These are phyloP conservation scores for Trichosanthes truncata DNA, from an alignment of 306 rosid genomes.

Conservation along the genomic window DNA sequence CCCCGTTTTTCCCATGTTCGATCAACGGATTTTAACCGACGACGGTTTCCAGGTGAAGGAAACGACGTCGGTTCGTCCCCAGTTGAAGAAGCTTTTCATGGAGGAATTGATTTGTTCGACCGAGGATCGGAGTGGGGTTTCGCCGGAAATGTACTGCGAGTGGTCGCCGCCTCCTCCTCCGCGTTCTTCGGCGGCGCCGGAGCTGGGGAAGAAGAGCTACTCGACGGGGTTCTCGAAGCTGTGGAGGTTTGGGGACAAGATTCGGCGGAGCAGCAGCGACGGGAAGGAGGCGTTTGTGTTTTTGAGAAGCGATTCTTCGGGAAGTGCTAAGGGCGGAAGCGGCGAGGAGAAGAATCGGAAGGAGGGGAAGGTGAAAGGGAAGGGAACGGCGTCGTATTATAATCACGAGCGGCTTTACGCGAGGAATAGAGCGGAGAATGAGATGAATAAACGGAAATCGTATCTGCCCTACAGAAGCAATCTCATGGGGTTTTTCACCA, in stretches of 20 bases:
- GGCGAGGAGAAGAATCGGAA: background rate
- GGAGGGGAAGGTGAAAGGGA: background rate
- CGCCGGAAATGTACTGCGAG: slow-evolving; percentile 5
- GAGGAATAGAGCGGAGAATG: slow-evolving; percentile 49
- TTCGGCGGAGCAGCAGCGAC: slow-evolving; percentile 65
- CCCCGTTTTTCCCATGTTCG: slow-evolving; percentile 49
- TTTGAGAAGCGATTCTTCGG: slow-evolving; percentile 19
- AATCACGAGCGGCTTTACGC: slow-evolving; percentile 63
- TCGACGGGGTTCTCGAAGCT: slow-evolving; percentile 76
- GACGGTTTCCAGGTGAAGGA: background rate
- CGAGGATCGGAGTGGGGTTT: background rate
- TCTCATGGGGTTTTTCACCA: slow-evolving; percentile 64
- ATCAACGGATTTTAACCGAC: slow-evolving; percentile 27
- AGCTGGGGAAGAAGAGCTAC: slow-evolving; percentile 48
- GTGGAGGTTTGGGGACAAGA: slow-evolving; percentile 58
- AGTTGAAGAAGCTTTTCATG: slow-evolving; percentile 43
- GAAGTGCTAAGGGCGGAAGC: too few relatives aligned
- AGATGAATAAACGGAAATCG: slow-evolving; percentile 52
- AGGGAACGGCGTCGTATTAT: slow-evolving; percentile 29
- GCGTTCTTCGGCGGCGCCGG: slow-evolving; percentile 16
- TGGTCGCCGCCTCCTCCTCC: too few relatives aligned
- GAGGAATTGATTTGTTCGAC: slow-evolving; percentile 11
- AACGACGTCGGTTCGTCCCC: slow-evolving; percentile 20
- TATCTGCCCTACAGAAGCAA: slow-evolving; percentile 67
- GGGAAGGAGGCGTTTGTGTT: slow-evolving; percentile 77